Percentiles rank a stretch among this genome's conserved stretches.
phyloP scores from a whole-genome alignment of 2,329 filamentous ascomycete genomes.

The Ophiocordyceps australis region DNA sequence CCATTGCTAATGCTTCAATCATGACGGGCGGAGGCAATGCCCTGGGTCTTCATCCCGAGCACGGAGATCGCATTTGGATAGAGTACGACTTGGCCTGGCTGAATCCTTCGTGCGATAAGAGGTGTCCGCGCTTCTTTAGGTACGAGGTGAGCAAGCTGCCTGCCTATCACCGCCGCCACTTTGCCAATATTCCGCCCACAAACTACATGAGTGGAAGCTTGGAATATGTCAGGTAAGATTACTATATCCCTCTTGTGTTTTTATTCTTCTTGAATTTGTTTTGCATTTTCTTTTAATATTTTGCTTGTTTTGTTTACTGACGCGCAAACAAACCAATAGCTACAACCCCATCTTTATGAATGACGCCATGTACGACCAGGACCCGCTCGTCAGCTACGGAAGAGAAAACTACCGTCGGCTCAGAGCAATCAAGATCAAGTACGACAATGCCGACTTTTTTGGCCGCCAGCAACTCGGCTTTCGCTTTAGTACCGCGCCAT shows the following conservation, averaged over 20 bases:
- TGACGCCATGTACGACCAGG: conserved; percentile 5
- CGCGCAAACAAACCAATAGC: neutral
- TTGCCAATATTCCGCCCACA: conserved; percentile 5
- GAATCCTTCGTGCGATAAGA: conserved; percentile 5
- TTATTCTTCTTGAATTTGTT: too few species aligned
- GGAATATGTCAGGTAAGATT: conserved; percentile 3
- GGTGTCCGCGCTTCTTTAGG: conserved; percentile 3
- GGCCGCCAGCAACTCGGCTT: conserved; percentile 3
- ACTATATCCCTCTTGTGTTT: too few species aligned
- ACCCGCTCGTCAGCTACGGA: conserved; percentile 6
- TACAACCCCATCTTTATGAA: conserved; percentile 9
- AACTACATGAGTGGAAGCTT: conserved; percentile 6
- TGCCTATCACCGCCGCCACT: conserved; percentile 4
- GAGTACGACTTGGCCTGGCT: conserved; percentile 12
- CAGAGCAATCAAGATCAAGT: conserved; percentile 2
- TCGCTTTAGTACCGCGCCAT: conserved; percentile 1
- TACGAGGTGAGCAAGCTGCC: conserved; percentile 3
- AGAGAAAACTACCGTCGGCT: conserved; percentile 3
- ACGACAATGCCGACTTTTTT: conserved; percentile 5
- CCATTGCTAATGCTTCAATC: conserved; percentile 4
- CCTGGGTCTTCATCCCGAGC: conserved; percentile 7
- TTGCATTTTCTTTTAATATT: too few species aligned
- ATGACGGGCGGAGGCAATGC: conserved; percentile 6
- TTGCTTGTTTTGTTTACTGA: neutral
- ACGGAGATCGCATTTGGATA: conserved; percentile 12